phyloP scores from a whole-genome alignment of 495 filamentous ascomycete genomes.

The Lichina pygmaea region DNA sequence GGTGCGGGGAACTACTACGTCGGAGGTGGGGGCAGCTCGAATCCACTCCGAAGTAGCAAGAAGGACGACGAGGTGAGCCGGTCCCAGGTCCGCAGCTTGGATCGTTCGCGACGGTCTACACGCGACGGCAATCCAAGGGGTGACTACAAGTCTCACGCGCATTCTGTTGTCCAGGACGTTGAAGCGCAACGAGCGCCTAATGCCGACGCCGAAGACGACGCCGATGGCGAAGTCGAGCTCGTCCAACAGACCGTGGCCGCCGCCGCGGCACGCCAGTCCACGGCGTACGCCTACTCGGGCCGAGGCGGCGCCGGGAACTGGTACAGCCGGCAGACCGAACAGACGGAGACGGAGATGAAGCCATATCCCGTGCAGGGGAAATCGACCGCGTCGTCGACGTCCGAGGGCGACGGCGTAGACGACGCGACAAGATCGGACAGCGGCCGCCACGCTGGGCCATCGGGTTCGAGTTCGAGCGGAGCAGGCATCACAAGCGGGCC shows the following conservation, averaged over 20 bases:
- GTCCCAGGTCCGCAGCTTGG: background rate
- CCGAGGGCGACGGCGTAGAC: too few relatives aligned
- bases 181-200: slow-evolving; percentile 15
- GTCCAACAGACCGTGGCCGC: too few relatives aligned
- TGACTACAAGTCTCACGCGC: background rate
- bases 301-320: slow-evolving; percentile 38
- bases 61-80: background rate
- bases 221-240: too few relatives aligned
- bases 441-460: too few relatives aligned
- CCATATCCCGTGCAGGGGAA: too few relatives aligned
- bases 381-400: too few relatives aligned
- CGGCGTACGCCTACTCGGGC: slow-evolving; percentile 20
- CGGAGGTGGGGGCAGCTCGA: slow-evolving; percentile 20
- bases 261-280: too few relatives aligned
- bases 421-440: too few relatives aligned
- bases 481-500: too few relatives aligned
- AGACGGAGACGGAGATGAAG: too few relatives aligned
- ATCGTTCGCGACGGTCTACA: background rate
- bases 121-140: background rate
- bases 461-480: too few relatives aligned
- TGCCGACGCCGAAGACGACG: background rate
- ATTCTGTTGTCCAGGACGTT: slow-evolving; percentile 4
- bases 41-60: background rate
- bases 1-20: slow-evolving; percentile 36
- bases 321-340: slow-evolving; percentile 7